Conservation (phyloP, 768 basidiomycete genomes). For the Hygrocybe punicea region DNA sequence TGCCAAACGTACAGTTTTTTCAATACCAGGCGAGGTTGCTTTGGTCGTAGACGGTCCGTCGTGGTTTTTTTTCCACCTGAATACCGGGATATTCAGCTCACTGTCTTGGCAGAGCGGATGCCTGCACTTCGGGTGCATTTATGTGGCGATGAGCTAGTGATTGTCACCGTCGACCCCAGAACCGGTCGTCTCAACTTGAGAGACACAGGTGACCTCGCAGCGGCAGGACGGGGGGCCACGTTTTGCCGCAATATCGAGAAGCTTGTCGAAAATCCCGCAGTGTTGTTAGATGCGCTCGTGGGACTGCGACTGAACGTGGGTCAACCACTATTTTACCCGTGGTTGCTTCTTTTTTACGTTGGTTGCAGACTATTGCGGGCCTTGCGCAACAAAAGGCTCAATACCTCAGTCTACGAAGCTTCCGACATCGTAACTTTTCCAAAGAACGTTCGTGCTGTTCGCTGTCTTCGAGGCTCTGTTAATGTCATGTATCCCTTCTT, state of each 20-base stretch:
- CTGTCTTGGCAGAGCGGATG: slow-evolving; percentile 41
- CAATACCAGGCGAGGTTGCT: slow-evolving; percentile 54
- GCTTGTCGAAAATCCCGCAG: slow-evolving; percentile 66
- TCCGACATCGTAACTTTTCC: slow-evolving; percentile 63
- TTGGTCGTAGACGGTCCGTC: slow-evolving; percentile 54
- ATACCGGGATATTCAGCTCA: not conserved
- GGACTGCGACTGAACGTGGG: slow-evolving; percentile 62
- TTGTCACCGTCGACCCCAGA: slow-evolving; percentile 73
- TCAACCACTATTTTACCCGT: slow-evolving; percentile 3
- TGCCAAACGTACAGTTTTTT: slow-evolving; percentile 54
- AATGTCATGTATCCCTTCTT: not conserved
- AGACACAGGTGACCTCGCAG: slow-evolving; percentile 78
- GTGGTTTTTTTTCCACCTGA: slow-evolving; percentile 4
- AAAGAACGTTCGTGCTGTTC: slow-evolving; percentile 50
- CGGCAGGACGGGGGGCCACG: slow-evolving; percentile 68
- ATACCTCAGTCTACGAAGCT: slow-evolving; percentile 77
- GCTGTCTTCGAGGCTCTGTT: not conserved
- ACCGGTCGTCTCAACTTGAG: slow-evolving; percentile 75
- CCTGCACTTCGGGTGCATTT: slow-evolving; percentile 65
- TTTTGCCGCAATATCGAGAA: slow-evolving; percentile 56
- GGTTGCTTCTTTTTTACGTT: not conserved
- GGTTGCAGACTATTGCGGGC: slow-evolving; percentile 75
- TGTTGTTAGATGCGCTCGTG: slow-evolving; percentile 55
- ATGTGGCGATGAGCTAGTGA: slow-evolving; percentile 72
- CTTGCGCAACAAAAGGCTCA: slow-evolving; percentile 81